phyloP scores from a whole-genome alignment of 2,329 filamentous ascomycete genomes.

The Aspergillus brunneoviolaceus region DNA sequence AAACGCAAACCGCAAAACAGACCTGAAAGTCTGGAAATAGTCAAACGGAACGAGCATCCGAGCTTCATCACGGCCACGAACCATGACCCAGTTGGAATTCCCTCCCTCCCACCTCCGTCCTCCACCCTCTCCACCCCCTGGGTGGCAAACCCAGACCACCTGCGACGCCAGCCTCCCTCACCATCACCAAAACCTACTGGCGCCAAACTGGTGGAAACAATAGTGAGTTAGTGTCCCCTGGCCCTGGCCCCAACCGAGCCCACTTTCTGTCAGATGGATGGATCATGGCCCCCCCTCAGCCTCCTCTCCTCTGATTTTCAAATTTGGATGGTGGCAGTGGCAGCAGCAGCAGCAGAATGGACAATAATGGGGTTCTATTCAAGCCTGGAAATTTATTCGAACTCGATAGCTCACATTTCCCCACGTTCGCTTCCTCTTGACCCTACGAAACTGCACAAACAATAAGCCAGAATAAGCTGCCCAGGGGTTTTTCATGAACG shows the following conservation, averaged over 20 bases:
- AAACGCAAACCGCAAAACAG: no score
- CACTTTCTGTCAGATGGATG: conserved; percentile 14
- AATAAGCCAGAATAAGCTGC: neutral
- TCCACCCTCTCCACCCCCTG: conserved; percentile 1
- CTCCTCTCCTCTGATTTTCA: neutral
- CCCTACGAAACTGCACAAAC: neutral
- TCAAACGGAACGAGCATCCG: neutral
- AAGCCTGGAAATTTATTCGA: conserved; percentile 7
- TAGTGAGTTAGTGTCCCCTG: conserved; percentile 8
- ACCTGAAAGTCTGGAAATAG: neutral
- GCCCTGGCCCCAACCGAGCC: conserved; percentile 15
- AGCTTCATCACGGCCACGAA: neutral
- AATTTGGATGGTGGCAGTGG: neutral
- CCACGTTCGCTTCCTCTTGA: conserved; percentile 5
- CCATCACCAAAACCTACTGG: conserved; percentile 14
- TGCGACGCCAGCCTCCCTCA: conserved; percentile 20
- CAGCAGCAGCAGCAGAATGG: neutral
- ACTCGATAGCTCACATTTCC: conserved; percentile 18
- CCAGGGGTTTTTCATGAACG: neutral
- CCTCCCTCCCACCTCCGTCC: neutral
- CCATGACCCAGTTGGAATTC: neutral
- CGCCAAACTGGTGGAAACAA: conserved; percentile 22
- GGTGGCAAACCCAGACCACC: conserved; percentile 9
- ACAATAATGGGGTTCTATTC: neutral
- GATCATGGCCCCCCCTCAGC: conserved; percentile 3